Base-by-base conservation (phyloP, 2,329 filamentous ascomycete species). In the Phialophora tarda region DNA sequence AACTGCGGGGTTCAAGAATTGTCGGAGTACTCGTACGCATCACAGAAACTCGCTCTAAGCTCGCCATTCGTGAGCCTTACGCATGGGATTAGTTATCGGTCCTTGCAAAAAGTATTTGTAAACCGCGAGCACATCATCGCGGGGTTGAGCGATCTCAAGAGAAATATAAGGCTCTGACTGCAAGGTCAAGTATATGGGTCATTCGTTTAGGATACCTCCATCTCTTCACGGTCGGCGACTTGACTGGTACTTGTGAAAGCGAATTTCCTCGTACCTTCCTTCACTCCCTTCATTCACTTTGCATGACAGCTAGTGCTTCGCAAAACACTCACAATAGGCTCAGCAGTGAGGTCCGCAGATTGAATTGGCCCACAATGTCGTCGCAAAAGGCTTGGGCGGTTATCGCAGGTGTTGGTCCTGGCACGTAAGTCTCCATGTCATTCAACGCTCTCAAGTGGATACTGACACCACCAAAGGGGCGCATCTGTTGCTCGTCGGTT, bases 401-500 rank as follows among this genome's bases (percentile, higher is more conserved):
- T 48, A 78, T 83, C 62, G 80, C 80, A 34, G 81, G 81, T 34
- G 81, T 82, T 21, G 81, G 81, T 11, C 79, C 80, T 47, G 81
- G 81, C 57, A 82, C 80, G 47, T 73, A 66, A 69, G 71, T 62
- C 48, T 61, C 38, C 30, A 48, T 50, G 47, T 53, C 38, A 24
- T 51, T 44, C 12, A 10, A 24, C 12, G 34, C 6, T 17, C 32
- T 21, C 21, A 11, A 24, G 38, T 23, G 14, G 14, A 23, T 48
- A 57, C 55, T 66, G 12, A 63, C 26, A 47, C 59, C 17, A 34
- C 23, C 11, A 41, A 54, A 76, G 84, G n/a, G 87, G 87, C 28
- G 86, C 86, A 14, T 81, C 85, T 1, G 82, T 89, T 14, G 86
- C 87, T 34, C 82, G 85, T 63, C 84, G 81, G 65, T 89, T 89